Percentiles rank a stretch among this genome's conserved stretches.
Conservation (phyloP, 2,329 filamentous ascomycete genomes). For the Hymenoscyphus linearis region DNA sequence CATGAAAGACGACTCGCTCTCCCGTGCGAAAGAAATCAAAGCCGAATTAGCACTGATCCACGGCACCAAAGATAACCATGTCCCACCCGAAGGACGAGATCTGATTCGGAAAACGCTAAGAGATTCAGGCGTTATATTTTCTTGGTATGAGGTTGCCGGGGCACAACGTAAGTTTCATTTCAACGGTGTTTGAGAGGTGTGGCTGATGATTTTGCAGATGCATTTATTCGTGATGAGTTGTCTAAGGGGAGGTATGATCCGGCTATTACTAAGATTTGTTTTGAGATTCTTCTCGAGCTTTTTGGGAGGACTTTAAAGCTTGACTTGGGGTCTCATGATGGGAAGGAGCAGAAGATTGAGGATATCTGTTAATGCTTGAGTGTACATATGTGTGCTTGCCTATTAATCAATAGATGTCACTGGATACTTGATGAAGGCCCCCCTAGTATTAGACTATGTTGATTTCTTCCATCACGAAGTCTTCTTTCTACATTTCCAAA, state of each 20-base stretch:
- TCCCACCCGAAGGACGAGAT: constrained; percentile 76
- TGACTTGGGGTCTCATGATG: constrained; percentile 67
- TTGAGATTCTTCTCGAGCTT: constrained; percentile 82
- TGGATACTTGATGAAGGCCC: too few species aligned
- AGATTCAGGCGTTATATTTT: constrained; percentile 67
- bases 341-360: constrained; percentile 57
- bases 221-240: constrained; percentile 88
- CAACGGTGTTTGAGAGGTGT: background rate
- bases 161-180: constrained; percentile 61
- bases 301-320: constrained; percentile 74
- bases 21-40: constrained; percentile 60
- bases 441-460: too few species aligned
- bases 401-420: too few species aligned
- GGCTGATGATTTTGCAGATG: constrained; percentile 44
- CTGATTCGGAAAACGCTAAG: constrained; percentile 77
- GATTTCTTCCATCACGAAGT: too few species aligned
- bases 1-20: constrained; percentile 55
- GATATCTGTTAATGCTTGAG: constrained; percentile 57
- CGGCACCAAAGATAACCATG: constrained; percentile 85
- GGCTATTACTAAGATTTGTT: constrained; percentile 79
- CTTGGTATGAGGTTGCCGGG: constrained; percentile 87
- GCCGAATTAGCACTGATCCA: constrained; percentile 87
- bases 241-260: constrained; percentile 94
- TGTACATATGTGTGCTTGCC: too few species aligned
- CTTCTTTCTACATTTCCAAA: too few species aligned